These are phyloP conservation scores for Candida adriatica DNA, from an alignment of 805 yeast species.

Conservation along the genomic window DNA sequence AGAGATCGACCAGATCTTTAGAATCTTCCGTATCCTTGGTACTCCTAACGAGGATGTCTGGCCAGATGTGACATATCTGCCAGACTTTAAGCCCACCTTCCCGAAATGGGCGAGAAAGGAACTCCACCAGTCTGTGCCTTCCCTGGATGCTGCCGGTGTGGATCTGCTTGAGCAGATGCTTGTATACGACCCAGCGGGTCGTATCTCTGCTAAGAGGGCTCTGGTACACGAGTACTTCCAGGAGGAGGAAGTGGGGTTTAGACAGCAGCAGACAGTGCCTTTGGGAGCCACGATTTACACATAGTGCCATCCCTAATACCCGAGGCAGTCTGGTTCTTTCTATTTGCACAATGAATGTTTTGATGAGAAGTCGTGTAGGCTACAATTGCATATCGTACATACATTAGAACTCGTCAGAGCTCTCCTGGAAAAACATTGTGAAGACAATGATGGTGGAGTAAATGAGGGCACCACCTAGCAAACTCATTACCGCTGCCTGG, in stretches of 20 bases:
- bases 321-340: not conserved
- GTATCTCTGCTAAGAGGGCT: slow-evolving; percentile 94
- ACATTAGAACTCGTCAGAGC: slow-evolving; percentile 30
- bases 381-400: not conserved
- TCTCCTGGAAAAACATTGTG: slow-evolving; percentile 60
- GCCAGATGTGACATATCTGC: slow-evolving; percentile 90
- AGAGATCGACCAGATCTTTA: slow-evolving; percentile 93
- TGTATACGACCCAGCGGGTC: slow-evolving; percentile 85
- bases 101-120: slow-evolving; percentile 82
- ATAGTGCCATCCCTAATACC: not conserved
- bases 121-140: slow-evolving; percentile 66
- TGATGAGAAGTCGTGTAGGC: too few relatives aligned
- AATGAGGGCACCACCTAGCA: slow-evolving; percentile 77
- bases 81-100: slow-evolving; percentile 89
- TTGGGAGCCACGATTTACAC: slow-evolving; percentile 24
- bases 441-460: slow-evolving; percentile 80
- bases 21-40: slow-evolving; percentile 87
- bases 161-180: slow-evolving; percentile 74
- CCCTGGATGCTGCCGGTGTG: slow-evolving; percentile 75
- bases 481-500: slow-evolving; percentile 69
- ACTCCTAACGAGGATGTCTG: slow-evolving; percentile 90
- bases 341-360: too few relatives aligned
- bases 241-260: slow-evolving; percentile 34
- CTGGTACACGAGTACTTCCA: slow-evolving; percentile 81
- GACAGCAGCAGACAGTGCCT: slow-evolving; percentile 23